Evolutionary conservation across 1,284 basidiomycete species (phyloP).

Genomic region (Marasmius tenuissimus): DNA sequence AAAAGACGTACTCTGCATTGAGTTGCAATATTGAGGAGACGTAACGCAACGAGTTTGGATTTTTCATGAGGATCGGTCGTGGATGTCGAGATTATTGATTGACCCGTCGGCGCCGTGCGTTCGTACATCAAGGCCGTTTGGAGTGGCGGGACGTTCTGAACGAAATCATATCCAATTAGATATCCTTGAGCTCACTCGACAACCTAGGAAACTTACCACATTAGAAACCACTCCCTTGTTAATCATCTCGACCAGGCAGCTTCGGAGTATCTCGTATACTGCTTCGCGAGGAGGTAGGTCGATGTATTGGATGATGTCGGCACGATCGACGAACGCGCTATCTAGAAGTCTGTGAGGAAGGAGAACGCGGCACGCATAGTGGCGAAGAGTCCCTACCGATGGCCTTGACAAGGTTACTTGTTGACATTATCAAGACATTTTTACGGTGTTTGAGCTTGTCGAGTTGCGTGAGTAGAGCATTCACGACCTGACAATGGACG

Average conservation of each 20-base stretch:
- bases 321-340: conserved; percentile 93
- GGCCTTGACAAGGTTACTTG: conserved; percentile 92
- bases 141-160: conserved; percentile 62
- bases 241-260: conserved; percentile 82
- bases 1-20: conserved; percentile 68
- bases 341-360: conserved; percentile 49
- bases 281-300: conserved; percentile 89
- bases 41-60: conserved; percentile 52
- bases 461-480: conserved; percentile 94
- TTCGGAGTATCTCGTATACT: conserved; percentile 90
- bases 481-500: conserved; percentile 74
- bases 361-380: background rate
- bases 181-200: conserved; percentile 1
- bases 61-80: conserved; percentile 40
- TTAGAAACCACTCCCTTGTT: conserved; percentile 67
- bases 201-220: conserved; percentile 40
- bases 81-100: conserved; percentile 12
- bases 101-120: conserved; percentile 26
- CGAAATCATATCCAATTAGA: background rate
- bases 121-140: conserved; percentile 62
- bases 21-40: conserved; percentile 66
- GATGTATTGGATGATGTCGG: conserved; percentile 95
- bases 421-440: conserved; percentile 96
- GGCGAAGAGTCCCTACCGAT: conserved; percentile 64
- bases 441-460: conserved; percentile 93